Base-by-base conservation (phyloP, 805 yeast species). In the Candida ipomoeae region DNA sequence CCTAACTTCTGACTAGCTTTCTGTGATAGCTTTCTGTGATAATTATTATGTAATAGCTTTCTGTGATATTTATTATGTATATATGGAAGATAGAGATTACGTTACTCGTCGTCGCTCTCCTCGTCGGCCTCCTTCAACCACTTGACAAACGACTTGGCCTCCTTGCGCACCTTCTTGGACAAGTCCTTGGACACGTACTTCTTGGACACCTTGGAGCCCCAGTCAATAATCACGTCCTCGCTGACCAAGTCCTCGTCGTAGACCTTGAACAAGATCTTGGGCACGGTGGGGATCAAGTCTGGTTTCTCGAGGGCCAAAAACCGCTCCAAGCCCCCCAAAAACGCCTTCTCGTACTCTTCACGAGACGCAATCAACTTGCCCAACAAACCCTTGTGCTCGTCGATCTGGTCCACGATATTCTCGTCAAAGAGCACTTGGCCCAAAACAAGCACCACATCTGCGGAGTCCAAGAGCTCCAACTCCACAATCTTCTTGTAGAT, bases 71-170 rank as follows among this genome's bases (percentile, higher is more conserved):
- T 23, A 23, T 23, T 23, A 23, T 23, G 26, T 23, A 23, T 23
- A 23, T 23, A 8, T 7, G 8, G 8, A 3, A 23, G 26, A n/a
- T 21, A 8, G 6, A 21, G 26, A 23, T 7, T 6, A 17, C 39
- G 17, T 31, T 77, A 81, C 57, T 83, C 89, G 44, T 82, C 85
- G 58, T 82, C 87, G 57, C 79, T 78, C 56, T 85, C 92, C 66
- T 83, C 85, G 60, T 89, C 97, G 53, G 99, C 98, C 69, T 87
- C 91, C 65, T 89, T 85, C 59, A 94, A 81, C 99, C 99, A 94
- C 58, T 86, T 83, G 56, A 94, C 75, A 73, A 94, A 94, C 31
- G 98, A 96, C 73, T 90, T 91, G 54, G 97, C 97, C 42, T 97
- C 94, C 72, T 84, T 88, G 71, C 97, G 87, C 46, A 91, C 96